A percentile compares a stretch with the other conserved stretches of the same genome.
phyloP scores from a whole-genome alignment of 106 monocot species.

The Cymbidium sinense region DNA sequence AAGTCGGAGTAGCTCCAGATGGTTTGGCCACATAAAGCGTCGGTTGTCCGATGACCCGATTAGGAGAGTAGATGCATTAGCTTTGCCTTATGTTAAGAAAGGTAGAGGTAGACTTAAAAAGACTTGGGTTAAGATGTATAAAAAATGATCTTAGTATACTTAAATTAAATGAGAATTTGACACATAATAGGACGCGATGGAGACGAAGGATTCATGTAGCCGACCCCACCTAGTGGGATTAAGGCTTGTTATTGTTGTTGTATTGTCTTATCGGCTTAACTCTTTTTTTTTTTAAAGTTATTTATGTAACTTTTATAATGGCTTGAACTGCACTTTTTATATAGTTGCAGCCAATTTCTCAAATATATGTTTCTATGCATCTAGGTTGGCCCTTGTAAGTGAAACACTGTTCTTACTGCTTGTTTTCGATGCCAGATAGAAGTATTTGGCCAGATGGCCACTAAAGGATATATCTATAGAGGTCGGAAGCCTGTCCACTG shows the following conservation, averaged over 20 bases:
- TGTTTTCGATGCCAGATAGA: constrained; percentile 49
- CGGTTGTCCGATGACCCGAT: no score
- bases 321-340: background rate
- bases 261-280: background rate
- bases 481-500: constrained; percentile 97
- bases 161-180: background rate
- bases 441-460: constrained; percentile 89
- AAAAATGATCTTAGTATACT: no score
- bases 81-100: no score
- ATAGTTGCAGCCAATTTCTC: background rate
- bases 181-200: no score
- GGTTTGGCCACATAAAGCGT: no score
- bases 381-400: background rate
- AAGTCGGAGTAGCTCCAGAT: no score
- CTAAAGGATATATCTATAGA: constrained; percentile 89
- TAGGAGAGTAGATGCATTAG: no score
- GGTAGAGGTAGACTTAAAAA: no score
- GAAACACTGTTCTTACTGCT: background rate
- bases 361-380: background rate
- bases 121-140: no score
- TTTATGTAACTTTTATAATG: background rate
- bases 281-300: background rate
- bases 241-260: background rate
- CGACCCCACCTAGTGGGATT: background rate
- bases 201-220: no score